Base-by-base conservation (phyloP, 2,329 filamentous ascomycete species). In the Arachnopeziza araneosa region DNA sequence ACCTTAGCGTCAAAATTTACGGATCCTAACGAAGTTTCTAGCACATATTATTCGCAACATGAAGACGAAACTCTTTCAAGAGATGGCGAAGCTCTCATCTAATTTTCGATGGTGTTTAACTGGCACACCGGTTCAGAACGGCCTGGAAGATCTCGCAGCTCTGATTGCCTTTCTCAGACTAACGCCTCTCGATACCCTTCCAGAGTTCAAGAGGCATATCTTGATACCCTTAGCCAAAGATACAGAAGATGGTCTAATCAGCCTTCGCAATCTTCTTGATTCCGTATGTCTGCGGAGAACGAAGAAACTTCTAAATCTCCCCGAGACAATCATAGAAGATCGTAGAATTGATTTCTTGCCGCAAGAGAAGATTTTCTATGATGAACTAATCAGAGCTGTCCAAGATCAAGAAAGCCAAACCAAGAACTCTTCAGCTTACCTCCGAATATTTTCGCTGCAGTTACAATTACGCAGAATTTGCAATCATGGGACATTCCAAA, bases 41-140 rank as follows among this genome's bases (percentile, higher is more conserved):
- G 81, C 80, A 1, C 79, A 83, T 57, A 74, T 75, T 2, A 81
- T 84, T 26, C 77, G 82, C 21, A 76, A 76, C 0, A 75, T 73
- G 23, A 70, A 75, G 1, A 83, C 80, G 0, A 74, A 71, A 0
- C 75, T 80, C 12, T 75, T 79, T 62, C 73, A 72, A 1, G 75
- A 78, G 1, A 78, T 79, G 2, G 62, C 69, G 17, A 71, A 74
- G 0, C 69, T 85, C 0, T 59, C 67, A 1, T 76, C 80, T 0
- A 71, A 74, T 2, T 78, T 75, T 1, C 74, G 82, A 2, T 66
- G 57, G 73, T 67, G 66, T 50, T 70, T 30, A 59, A 69, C 55
- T 67, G 63, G 54, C 24, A 68, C 51, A 66, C 66, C 50, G 58
- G 65, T 75, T 71, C 44, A 74, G 26, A 61, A 74, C 70, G 26